Conservation (phyloP, 768 basidiomycete species). For the Collybia sp. region DNA sequence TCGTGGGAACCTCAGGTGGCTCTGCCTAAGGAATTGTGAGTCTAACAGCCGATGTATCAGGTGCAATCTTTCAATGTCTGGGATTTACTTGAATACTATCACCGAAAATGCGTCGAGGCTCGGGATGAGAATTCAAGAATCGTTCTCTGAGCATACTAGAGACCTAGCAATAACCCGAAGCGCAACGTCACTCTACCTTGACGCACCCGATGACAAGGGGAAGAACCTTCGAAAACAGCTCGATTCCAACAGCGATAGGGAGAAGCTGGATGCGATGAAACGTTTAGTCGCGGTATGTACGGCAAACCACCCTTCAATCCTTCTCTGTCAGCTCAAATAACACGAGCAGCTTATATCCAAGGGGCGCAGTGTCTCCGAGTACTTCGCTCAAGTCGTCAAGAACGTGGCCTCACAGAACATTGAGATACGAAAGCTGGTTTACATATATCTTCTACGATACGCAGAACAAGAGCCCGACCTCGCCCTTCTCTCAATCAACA, state of each 20-base stretch:
- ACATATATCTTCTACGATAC: slow-evolving; percentile 94
- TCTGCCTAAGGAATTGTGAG: no score
- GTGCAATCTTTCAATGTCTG: slow-evolving; percentile 35
- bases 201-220: slow-evolving; percentile 73
- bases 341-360: slow-evolving; percentile 81
- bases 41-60: no score
- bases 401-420: slow-evolving; percentile 91
- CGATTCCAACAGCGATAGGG: slow-evolving; percentile 82
- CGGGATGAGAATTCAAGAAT: slow-evolving; percentile 79
- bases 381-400: slow-evolving; percentile 97
- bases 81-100: slow-evolving; percentile 46
- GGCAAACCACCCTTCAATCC: neutral
- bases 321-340: neutral
- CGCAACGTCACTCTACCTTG: slow-evolving; percentile 55
- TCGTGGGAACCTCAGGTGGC: no score
- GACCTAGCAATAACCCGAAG: slow-evolving; percentile 61
- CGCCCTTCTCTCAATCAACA: slow-evolving; percentile 93
- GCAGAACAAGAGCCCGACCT: slow-evolving; percentile 93
- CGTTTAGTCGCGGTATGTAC: slow-evolving; percentile 80
- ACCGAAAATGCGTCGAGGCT: slow-evolving; percentile 83
- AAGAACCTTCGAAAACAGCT: slow-evolving; percentile 83
- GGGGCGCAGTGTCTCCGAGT: slow-evolving; percentile 84
- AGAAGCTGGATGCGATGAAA: slow-evolving; percentile 95
- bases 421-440: slow-evolving; percentile 94
- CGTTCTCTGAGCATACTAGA: slow-evolving; percentile 75